Percentiles rank a stretch among this genome's conserved stretches.
These are phyloP conservation scores for Zalerion maritima DNA, from an alignment of 495 filamentous ascomycete genomes.

Conservation along the genomic window DNA sequence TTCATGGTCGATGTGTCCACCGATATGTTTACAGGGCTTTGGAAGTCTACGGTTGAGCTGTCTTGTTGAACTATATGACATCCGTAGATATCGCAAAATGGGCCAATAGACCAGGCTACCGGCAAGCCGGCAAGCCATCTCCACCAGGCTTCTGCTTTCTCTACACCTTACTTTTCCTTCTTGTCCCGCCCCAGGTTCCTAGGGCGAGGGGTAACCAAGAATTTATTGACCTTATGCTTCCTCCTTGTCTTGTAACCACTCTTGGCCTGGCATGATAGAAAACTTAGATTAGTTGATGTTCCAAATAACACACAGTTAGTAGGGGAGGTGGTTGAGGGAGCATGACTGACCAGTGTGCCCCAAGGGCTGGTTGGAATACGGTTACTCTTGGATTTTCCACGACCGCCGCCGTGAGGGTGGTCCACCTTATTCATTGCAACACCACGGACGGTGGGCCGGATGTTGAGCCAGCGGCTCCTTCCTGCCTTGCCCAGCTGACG, in stretches of 20 bases:
- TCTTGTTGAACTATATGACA: no score
- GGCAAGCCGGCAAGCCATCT: no score
- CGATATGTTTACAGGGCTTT: no score
- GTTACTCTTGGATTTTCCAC: constrained; percentile 98
- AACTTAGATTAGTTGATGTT: constrained; percentile 22
- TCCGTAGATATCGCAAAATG: no score
- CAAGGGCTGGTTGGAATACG: constrained; percentile 85
- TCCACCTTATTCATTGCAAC: constrained; percentile 95
- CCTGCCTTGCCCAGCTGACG: constrained; percentile 88
- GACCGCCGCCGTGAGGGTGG: constrained; percentile 95
- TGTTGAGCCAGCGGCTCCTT: constrained; percentile 79
- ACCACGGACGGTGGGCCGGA: constrained; percentile 87
- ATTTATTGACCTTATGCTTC: constrained; percentile 60
- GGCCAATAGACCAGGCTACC: no score
- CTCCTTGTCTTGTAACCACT: constrained; percentile 90
- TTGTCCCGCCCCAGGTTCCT: constrained; percentile 58
- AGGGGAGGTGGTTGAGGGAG: constrained; percentile 5
- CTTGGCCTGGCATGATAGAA: constrained; percentile 70
- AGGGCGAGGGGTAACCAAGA: constrained; percentile 56
- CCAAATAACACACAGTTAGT: constrained; percentile 2
- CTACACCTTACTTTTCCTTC: no score
- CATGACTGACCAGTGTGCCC: constrained; percentile 71
- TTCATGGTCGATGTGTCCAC: no score
- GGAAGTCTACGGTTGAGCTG: no score
- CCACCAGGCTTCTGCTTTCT: no score